Conservation (phyloP, 805 yeast species). For the Candida piceae region DNA sequence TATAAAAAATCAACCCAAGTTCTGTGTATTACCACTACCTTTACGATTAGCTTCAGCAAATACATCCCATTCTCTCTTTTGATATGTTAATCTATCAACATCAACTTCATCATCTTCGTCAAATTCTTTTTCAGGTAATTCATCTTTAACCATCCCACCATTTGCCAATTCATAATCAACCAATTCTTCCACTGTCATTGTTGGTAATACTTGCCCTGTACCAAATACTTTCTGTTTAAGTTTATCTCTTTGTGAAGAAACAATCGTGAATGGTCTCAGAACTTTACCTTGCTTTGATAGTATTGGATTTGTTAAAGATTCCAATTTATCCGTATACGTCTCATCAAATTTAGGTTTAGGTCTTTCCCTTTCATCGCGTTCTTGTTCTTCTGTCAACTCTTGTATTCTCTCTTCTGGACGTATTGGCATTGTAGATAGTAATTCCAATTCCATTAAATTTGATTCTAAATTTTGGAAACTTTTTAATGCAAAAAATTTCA, state of each 20-base stretch:
- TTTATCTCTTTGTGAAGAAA: constrained; percentile 47
- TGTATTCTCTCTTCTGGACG: constrained; percentile 1
- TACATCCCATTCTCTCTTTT: constrained; percentile 88
- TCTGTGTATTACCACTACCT: constrained; percentile 84
- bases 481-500: constrained; percentile 46
- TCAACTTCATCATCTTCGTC: constrained; percentile 61
- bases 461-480: constrained; percentile 55
- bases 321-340: constrained; percentile 63
- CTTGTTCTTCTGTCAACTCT: constrained; percentile 7
- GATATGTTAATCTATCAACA: constrained; percentile 63
- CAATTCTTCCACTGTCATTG: constrained; percentile 91
- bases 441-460: constrained; percentile 58
- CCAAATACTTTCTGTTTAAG: constrained; percentile 69
- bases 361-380: constrained; percentile 11
- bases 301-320: constrained; percentile 44
- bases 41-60: constrained; percentile 79
- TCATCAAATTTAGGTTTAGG: constrained; percentile 26
- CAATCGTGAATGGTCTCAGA: constrained; percentile 76
- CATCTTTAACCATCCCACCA: constrained; percentile 67
- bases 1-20: constrained; percentile 42
- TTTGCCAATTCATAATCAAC: constrained; percentile 78
- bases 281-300: constrained; percentile 73
- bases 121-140: constrained; percentile 37
- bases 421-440: constrained; percentile 46
- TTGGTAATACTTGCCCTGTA: constrained; percentile 88